Evolutionary conservation across 176 grass and related monocot genomes (phyloP), one percentile per base, ranked within the genome.

Genomic region (Urochloa ruziziensis): DNA sequence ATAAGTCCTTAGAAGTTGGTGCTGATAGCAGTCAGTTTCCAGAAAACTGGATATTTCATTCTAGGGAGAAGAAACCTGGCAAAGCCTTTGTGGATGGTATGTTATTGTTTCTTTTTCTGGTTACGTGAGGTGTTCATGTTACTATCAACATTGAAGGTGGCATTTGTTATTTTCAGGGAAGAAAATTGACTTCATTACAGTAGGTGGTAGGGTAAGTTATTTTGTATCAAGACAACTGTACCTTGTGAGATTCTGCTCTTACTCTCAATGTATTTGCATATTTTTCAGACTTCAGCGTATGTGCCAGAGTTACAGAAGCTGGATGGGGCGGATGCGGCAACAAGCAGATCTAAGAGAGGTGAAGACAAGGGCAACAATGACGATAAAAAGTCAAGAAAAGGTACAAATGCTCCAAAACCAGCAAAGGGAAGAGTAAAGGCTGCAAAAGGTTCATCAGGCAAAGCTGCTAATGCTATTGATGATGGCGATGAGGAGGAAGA

Each of bases 61-160:
- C 58, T 11, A 80, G 90, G 47, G 90, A 92, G 54, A 92, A 91
- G 81, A 91, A 91, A 70, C 56, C 75, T 68, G 81, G 81, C 52
- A 82, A 87, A 57, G 85, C 82, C 66, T 88, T 86, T 79, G 82
- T 92, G 14, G 57, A 88, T 62, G 90, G 90, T 92, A 40, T 21
- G 85, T 53, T 18, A 33, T 81, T 18, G 14, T 56, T 35, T 17
- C 54, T 7, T 70, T 21, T 52, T 51, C 11, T 82, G 24, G 18
- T 21, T 9, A 52, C 2, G 15, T 39, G 32, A 7, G 18, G 13
- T 5, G 0, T 8, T 48, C 2, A 6, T 2, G 58, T 60, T 75
- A 29, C 62, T 84, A 27, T 62, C 32, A 48, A 48, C 62, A 36
- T 58, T 67, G 33, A 68, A 54, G 24, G 40, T 24, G 51, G 16